phyloP scores from a whole-genome alignment of 2,329 filamentous ascomycete species.

The Fusarium sterilihyphosum region DNA sequence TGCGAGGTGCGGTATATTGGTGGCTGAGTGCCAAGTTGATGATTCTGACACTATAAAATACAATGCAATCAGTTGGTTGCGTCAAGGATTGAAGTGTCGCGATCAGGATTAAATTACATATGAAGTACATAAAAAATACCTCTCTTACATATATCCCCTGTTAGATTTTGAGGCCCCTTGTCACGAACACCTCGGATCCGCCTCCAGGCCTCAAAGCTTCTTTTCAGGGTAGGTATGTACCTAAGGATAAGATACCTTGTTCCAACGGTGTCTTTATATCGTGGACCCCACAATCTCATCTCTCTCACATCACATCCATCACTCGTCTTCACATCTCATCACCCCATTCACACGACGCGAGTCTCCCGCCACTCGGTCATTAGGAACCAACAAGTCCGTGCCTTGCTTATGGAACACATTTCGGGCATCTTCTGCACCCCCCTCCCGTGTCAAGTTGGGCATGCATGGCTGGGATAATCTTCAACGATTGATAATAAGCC shows the following conservation, averaged over 20 bases:
- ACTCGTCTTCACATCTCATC: slow-evolving; percentile 22
- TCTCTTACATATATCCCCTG: not conserved
- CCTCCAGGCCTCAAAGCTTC: slow-evolving; percentile 30
- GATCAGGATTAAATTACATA: slow-evolving; percentile 3
- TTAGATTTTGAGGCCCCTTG: slow-evolving; percentile 30
- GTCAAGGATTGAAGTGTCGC: slow-evolving; percentile 2
- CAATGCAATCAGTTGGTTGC: not conserved
- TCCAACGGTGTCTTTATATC: slow-evolving; percentile 3
- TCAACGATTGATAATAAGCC: not conserved
- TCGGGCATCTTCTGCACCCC: slow-evolving; percentile 17
- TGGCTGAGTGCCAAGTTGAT: slow-evolving; percentile 15
- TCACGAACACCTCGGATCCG: slow-evolving; percentile 41
- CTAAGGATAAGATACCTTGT: slow-evolving; percentile 4
- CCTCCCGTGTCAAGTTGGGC: slow-evolving; percentile 7
- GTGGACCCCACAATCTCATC: slow-evolving; percentile 35
- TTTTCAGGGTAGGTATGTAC: not conserved
- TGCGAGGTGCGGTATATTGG: slow-evolving; percentile 2
- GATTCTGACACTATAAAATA: not conserved
- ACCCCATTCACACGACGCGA: slow-evolving; percentile 11
- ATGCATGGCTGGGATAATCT: not conserved
- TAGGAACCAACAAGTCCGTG: not conserved
- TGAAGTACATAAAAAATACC: not conserved
- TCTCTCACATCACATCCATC: slow-evolving; percentile 23
- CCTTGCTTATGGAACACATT: slow-evolving; percentile 3
- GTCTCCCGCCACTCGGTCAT: slow-evolving; percentile 4